Percentiles rank a stretch among this genome's conserved stretches.
These are phyloP conservation scores for Fraxinus ornus DNA, from an alignment of 305 asterid genomes.

Conservation along the genomic window DNA sequence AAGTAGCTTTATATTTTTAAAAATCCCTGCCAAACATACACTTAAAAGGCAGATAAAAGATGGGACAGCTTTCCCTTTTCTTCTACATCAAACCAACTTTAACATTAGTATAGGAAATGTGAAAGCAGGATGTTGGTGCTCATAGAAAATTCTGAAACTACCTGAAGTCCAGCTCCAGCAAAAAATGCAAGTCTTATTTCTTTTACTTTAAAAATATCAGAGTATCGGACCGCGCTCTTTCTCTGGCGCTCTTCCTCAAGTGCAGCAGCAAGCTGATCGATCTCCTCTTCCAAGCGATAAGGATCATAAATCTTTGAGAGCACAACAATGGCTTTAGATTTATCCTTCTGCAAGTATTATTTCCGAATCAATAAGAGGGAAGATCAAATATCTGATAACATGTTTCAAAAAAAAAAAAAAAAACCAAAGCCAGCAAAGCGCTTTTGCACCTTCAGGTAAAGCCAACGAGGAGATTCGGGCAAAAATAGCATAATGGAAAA, in stretches of 20 bases:
- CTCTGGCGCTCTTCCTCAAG: conserved; percentile 71
- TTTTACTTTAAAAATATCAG: conserved; percentile 64
- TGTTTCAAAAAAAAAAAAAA: not conserved
- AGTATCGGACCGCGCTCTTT: conserved; percentile 45
- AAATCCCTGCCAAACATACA: not conserved
- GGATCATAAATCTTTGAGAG: conserved; percentile 92
- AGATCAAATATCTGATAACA: not conserved
- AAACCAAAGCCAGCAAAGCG: conserved; percentile 16
- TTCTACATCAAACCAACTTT: not conserved
- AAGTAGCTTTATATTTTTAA: not conserved
- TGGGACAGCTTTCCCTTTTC: not conserved
- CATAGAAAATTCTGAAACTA: conserved; percentile 16
- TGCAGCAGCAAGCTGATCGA: conserved; percentile 73
- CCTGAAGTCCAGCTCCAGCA: conserved; percentile 96
- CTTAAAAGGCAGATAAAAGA: not conserved
- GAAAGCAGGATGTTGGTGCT: not conserved
- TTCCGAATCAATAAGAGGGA: not conserved
- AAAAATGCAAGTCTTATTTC: conserved; percentile 85
- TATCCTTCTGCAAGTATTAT: conserved; percentile 56
- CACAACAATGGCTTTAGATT: conserved; percentile 73
- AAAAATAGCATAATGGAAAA: conserved; percentile 75
- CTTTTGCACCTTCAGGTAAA: conserved; percentile 67
- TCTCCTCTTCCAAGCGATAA: conserved; percentile 69
- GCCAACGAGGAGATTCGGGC: conserved; percentile 98
- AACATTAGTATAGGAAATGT: not conserved